Conservation (phyloP, 2,329 filamentous ascomycete species). For the Penicillium sp. region DNA sequence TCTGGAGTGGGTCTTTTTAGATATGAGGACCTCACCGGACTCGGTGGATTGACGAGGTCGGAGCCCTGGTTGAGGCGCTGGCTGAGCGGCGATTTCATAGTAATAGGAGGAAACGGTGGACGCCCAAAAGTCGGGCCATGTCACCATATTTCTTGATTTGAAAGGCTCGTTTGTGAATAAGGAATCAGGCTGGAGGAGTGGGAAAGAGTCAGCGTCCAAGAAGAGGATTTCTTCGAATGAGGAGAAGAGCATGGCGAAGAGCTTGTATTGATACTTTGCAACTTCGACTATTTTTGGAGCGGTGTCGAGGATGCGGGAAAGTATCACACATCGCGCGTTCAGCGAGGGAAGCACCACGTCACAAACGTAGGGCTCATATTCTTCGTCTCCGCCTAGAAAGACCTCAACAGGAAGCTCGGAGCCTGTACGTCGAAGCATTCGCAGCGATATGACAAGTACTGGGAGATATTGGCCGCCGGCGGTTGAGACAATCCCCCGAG, state of each 20-base stretch:
- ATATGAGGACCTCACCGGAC: slow-evolving; percentile 52
- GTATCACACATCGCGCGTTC: slow-evolving; percentile 50
- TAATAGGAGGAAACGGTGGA: slow-evolving; percentile 45
- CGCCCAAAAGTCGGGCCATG: slow-evolving; percentile 56
- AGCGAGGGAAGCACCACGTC: slow-evolving; percentile 48
- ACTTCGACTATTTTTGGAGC: slow-evolving; percentile 38
- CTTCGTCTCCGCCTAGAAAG: slow-evolving; percentile 46
- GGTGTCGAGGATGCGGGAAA: slow-evolving; percentile 48
- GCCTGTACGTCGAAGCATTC: slow-evolving; percentile 51
- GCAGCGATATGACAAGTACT: slow-evolving; percentile 50
- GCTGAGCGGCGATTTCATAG: slow-evolving; percentile 43
- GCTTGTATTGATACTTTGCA: slow-evolving; percentile 54
- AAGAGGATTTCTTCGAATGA: slow-evolving; percentile 57
- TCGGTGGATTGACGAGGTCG: slow-evolving; percentile 43
- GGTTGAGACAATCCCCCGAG: slow-evolving; percentile 53
- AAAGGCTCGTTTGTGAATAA: slow-evolving; percentile 52
- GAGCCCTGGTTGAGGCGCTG: slow-evolving; percentile 24
- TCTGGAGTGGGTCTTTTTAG: slow-evolving; percentile 47
- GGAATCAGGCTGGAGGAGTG: slow-evolving; percentile 46
- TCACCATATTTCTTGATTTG: slow-evolving; percentile 45
- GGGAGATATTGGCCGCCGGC: slow-evolving; percentile 51
- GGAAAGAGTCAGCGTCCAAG: slow-evolving; percentile 55
- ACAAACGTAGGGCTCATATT: slow-evolving; percentile 51
- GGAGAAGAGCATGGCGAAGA: slow-evolving; percentile 55
- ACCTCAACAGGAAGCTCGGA: slow-evolving; percentile 53